Conservation (phyloP, 495 filamentous ascomycete genomes). For the Penicillium bovifimosum region DNA sequence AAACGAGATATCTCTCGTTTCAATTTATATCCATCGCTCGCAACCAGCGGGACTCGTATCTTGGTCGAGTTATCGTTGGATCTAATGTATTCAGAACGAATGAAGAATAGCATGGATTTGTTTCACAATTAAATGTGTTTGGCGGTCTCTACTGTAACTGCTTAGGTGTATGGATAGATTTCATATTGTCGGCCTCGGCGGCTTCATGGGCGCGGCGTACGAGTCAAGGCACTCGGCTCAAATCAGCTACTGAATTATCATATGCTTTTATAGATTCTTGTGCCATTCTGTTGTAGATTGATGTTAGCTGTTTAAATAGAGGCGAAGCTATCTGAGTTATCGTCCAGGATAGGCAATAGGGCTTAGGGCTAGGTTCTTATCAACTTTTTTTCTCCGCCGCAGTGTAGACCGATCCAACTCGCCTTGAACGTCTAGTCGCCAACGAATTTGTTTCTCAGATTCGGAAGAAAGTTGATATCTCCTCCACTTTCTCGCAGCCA, state of each 20-base stretch:
- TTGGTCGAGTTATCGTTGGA: slow-evolving; percentile 27
- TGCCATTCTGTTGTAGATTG: background rate
- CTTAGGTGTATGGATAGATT: background rate
- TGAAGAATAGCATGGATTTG: slow-evolving; percentile 32
- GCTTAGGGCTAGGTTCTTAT: slow-evolving; percentile 39
- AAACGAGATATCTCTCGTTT: slow-evolving; percentile 12
- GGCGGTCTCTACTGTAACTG: background rate
- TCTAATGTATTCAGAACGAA: slow-evolving; percentile 40
- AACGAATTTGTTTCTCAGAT: slow-evolving; percentile 3
- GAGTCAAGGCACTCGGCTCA: background rate
- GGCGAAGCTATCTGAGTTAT: slow-evolving; percentile 8
- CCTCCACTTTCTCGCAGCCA: slow-evolving; percentile 27
- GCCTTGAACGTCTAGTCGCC: slow-evolving; percentile 1
- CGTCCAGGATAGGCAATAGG: slow-evolving; percentile 36
- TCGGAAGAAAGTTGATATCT: background rate
- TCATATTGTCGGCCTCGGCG: background rate
- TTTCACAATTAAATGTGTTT: slow-evolving; percentile 6
- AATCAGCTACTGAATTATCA: background rate
- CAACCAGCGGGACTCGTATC: slow-evolving; percentile 14
- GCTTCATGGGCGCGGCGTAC: background rate
- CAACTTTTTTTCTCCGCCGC: slow-evolving; percentile 29
- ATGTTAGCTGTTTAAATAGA: background rate
- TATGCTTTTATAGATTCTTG: background rate
- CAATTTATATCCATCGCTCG: slow-evolving; percentile 14
- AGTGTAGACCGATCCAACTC: slow-evolving; percentile 12